Conservation (phyloP, 768 basidiomycete species). For the Lepiota venenata region DNA sequence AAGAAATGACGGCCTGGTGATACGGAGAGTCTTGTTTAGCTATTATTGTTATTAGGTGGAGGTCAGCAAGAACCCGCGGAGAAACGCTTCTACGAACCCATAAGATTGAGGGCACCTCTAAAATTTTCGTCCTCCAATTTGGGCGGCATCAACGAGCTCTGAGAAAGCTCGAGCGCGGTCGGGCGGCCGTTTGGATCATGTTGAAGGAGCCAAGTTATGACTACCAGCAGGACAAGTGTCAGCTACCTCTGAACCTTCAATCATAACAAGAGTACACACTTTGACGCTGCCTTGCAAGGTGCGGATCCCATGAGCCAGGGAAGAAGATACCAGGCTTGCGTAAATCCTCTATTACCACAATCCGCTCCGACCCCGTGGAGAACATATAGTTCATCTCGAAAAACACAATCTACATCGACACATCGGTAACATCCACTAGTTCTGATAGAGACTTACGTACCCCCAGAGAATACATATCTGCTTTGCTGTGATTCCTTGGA, state of each 20-base stretch:
- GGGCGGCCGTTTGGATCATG: conserved; percentile 81
- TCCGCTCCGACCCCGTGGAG: conserved; percentile 79
- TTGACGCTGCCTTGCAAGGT: conserved; percentile 59
- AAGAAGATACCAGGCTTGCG: conserved; percentile 73
- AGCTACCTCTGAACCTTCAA: neutral
- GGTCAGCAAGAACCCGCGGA: neutral
- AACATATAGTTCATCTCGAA: conserved; percentile 95
- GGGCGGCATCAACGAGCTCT: conserved; percentile 73
- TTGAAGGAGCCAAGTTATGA: conserved; percentile 77
- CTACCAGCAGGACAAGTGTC: conserved; percentile 30
- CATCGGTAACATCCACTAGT: neutral
- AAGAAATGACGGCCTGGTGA: conserved; percentile 71
- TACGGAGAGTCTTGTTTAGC: conserved; percentile 82
- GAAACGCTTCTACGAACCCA: conserved; percentile 46
- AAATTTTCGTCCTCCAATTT: conserved; percentile 84
- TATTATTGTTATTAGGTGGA: conserved; percentile 19
- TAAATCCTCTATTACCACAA: conserved; percentile 76
- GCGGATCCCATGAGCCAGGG: conserved; percentile 69
- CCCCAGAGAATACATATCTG: conserved; percentile 93
- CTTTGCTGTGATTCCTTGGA: conserved; percentile 80
- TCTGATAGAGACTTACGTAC: conserved; percentile 37
- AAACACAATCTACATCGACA: conserved; percentile 72
- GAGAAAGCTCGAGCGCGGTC: conserved; percentile 77
- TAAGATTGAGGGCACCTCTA: conserved; percentile 71
- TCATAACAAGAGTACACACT: conserved; percentile 41